Evolutionary conservation across 169 alveolate species (phyloP).

Genomic region (Neospora caninum): DNA sequence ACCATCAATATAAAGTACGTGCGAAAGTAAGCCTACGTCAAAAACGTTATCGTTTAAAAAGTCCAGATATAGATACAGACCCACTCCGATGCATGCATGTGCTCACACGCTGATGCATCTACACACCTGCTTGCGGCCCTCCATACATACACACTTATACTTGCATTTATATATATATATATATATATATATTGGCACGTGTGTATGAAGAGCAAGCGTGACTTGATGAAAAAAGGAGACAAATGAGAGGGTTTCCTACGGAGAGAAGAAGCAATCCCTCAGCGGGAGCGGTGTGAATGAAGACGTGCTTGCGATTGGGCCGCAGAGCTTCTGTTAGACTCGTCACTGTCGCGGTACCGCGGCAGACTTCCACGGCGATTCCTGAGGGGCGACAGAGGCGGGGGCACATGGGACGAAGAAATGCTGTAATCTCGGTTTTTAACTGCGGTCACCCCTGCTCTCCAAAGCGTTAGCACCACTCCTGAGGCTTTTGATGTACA

Average conservation of each 20-base stretch:
- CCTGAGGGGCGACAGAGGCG: neutral
- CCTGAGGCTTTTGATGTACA: too few species aligned
- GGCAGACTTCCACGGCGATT: slow-evolving; percentile 23
- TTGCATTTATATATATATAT: neutral
- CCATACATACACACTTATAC: neutral
- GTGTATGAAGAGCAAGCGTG: too few species aligned
- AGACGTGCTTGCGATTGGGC: neutral
- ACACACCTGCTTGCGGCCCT: neutral
- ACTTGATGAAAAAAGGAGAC: too few species aligned
- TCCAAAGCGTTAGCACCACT: too few species aligned
- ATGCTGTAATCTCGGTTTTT: too few species aligned
- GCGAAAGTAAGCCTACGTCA: neutral
- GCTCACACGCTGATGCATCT: neutral
- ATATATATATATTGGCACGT: too few species aligned
- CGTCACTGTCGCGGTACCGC: neutral
- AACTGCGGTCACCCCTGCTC: too few species aligned
- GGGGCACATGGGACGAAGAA: too few species aligned
- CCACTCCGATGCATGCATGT: neutral
- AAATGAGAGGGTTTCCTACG: neutral
- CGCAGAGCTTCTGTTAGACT: neutral
- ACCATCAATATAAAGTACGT: neutral
- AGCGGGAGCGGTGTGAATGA: slow-evolving; percentile 8
- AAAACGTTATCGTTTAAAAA: neutral
- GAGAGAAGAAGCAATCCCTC: neutral
- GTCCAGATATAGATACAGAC: neutral